phyloP scores from a whole-genome alignment of 805 yeast species.

The Yamadazyma paraphyllophila region DNA sequence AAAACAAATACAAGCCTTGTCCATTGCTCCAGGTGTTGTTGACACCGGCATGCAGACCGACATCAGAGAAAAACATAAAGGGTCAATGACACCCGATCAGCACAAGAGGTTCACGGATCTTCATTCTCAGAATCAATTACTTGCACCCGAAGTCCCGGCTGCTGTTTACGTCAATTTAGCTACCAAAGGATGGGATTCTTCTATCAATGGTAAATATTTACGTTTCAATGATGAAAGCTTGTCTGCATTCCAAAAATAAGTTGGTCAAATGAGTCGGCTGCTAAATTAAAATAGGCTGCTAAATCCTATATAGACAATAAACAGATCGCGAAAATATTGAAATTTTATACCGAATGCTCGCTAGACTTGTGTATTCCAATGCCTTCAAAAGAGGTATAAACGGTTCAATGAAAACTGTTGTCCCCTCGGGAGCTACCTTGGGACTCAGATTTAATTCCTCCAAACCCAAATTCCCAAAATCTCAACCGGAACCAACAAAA shows the following conservation, averaged over 20 bases:
- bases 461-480: slow-evolving; percentile 5
- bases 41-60: slow-evolving; percentile 85
- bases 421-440: not conserved
- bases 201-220: slow-evolving; percentile 64
- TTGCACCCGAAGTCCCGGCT: slow-evolving; percentile 74
- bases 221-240: slow-evolving; percentile 52
- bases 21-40: slow-evolving; percentile 95
- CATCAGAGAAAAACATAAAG: slow-evolving; percentile 64
- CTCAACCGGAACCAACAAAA: not conserved
- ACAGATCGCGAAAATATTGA: not conserved
- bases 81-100: slow-evolving; percentile 58
- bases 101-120: slow-evolving; percentile 63
- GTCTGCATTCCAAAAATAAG: not conserved
- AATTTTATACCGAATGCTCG: not conserved
- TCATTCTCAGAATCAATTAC: slow-evolving; percentile 53
- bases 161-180: slow-evolving; percentile 66
- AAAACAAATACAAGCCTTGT: slow-evolving; percentile 50
- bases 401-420: not conserved
- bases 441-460: slow-evolving; percentile 2
- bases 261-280: too few relatives aligned
- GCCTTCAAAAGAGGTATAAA: not conserved
- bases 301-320: not conserved
- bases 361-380: not conserved
- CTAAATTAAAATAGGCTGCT: not conserved
- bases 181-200: slow-evolving; percentile 51